These are phyloP conservation scores for Aspergillus intermedius DNA, from an alignment of 2,329 filamentous ascomycete species.

Conservation along the genomic window DNA sequence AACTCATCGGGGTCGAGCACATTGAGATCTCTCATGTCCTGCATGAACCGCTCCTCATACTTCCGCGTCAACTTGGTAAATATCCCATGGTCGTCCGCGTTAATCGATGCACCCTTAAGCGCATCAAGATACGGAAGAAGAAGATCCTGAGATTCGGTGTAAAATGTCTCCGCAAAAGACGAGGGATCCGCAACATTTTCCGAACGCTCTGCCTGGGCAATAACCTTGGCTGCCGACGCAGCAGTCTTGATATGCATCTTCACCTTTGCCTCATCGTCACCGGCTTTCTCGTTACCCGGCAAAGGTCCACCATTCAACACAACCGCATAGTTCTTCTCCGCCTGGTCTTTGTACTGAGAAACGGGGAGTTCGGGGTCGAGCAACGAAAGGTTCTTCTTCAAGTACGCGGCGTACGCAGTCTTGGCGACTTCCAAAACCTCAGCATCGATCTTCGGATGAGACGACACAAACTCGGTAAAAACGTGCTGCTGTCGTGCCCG, in stretches of 20 bases:
- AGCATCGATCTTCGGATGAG: constrained; percentile 39
- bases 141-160: constrained; percentile 57
- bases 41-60: constrained; percentile 81
- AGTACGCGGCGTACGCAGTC: constrained; percentile 50
- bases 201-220: constrained; percentile 31
- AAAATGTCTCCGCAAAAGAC: constrained; percentile 44
- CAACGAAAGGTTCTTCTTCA: constrained; percentile 62
- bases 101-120: constrained; percentile 50
- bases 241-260: constrained; percentile 78
- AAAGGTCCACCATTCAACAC: constrained; percentile 51
- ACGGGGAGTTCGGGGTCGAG: constrained; percentile 41
- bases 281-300: constrained; percentile 50
- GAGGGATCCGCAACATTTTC: constrained; percentile 15
- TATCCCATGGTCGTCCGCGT: constrained; percentile 61
- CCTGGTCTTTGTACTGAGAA: constrained; percentile 42
- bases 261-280: constrained; percentile 76
- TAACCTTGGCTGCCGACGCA: constrained; percentile 47
- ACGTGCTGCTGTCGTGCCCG: constrained; percentile 70
- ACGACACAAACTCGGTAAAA: constrained; percentile 59
- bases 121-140: constrained; percentile 76
- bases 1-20: constrained; percentile 74
- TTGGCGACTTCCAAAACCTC: constrained; percentile 46
- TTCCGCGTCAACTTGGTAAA: constrained; percentile 80
- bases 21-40: constrained; percentile 82
- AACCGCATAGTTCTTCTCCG: constrained; percentile 47